phyloP scores from a whole-genome alignment of 495 filamentous ascomycete genomes.

The Saxispiralis lemnorum region DNA sequence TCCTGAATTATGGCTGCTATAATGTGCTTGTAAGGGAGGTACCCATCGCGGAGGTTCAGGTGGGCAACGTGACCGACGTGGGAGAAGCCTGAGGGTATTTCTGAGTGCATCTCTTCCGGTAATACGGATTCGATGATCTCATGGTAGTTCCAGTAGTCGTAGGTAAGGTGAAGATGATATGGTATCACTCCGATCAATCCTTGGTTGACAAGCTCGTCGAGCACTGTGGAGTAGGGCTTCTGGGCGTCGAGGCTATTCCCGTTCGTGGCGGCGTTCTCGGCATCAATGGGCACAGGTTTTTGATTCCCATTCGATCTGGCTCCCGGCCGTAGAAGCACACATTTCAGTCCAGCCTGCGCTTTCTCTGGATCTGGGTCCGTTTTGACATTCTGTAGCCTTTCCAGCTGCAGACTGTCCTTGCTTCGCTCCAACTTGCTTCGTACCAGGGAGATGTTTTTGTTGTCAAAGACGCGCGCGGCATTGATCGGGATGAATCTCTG shows the following conservation, averaged over 20 bases:
- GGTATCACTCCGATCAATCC: constrained; percentile 50
- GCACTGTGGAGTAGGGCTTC: constrained; percentile 22
- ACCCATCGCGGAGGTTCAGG: constrained; percentile 70
- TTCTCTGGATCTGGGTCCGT: constrained; percentile 30
- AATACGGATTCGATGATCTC: constrained; percentile 70
- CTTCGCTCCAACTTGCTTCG: constrained; percentile 39
- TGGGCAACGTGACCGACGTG: constrained; percentile 82
- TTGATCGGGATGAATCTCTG: constrained; percentile 51
- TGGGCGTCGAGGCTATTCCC: not conserved
- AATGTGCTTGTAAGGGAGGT: constrained; percentile 61
- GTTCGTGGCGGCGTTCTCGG: constrained; percentile 24
- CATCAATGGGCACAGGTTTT: constrained; percentile 29
- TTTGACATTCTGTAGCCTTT: constrained; percentile 38
- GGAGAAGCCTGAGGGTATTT: constrained; percentile 73
- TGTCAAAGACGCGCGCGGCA: constrained; percentile 61
- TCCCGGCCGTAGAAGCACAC: constrained; percentile 54
- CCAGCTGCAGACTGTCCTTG: constrained; percentile 42
- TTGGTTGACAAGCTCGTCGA: constrained; percentile 49
- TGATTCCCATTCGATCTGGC: constrained; percentile 22
- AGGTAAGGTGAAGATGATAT: constrained; percentile 58
- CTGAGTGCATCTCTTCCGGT: constrained; percentile 47
- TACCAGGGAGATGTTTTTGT: constrained; percentile 49
- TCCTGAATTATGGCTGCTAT: constrained; percentile 72
- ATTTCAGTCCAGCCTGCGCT: constrained; percentile 42
- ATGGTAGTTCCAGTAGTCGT: constrained; percentile 68